Evolutionary conservation across 768 basidiomycete species (phyloP), one percentile per base, ranked within the genome.

Genomic region (Psilocybe cubensis): DNA sequence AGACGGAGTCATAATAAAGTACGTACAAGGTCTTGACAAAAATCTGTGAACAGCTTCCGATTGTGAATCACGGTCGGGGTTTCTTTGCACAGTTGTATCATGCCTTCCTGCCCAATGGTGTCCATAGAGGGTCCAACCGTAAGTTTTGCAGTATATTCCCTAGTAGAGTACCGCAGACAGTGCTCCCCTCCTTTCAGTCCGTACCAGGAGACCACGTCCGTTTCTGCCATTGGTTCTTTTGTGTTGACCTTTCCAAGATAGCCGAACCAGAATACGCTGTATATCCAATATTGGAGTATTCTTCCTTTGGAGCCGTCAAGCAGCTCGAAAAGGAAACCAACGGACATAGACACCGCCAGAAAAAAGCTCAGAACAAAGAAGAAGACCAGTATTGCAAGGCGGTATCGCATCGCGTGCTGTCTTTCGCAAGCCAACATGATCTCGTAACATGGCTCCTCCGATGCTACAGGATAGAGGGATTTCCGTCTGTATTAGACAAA

Each of bases 1-100:
- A 28, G 9, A 38, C 18, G 25, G 12, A 42, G 38, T 21, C 7
- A 21, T 20, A 12, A 23, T 46, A 33, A n/a, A 4, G 50, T n/a
- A n/a, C 65, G 31, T 42, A 72, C 70, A 55, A 72, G 46, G 56
- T 72, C 68, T 43, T 66, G 68, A 54, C 70, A 72, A 52, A 68
- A 72, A 48, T 66, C 62, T 0, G 70, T 62, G 17, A 59, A 61
- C 14, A 69, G 50, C 3, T 46, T 27, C 9, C 48, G 46, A 5
- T 64, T 66, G 49, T 72, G 70, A n/a, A 72, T 68, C 21, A 57
- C 54, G 10, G 62, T 63, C 8, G 68, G 66, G 0, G 61, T 69
- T n/a, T 68, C 64, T 28, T 58, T 63, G 46, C 70, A 72, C 4
- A 66, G 57, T 41, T 42, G 66, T 57, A 70, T 61, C 18, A 62